A percentile compares a stretch with the other conserved stretches of the same genome.
phyloP scores from a whole-genome alignment of 345 rosid species.

The Brassica carinata region DNA sequence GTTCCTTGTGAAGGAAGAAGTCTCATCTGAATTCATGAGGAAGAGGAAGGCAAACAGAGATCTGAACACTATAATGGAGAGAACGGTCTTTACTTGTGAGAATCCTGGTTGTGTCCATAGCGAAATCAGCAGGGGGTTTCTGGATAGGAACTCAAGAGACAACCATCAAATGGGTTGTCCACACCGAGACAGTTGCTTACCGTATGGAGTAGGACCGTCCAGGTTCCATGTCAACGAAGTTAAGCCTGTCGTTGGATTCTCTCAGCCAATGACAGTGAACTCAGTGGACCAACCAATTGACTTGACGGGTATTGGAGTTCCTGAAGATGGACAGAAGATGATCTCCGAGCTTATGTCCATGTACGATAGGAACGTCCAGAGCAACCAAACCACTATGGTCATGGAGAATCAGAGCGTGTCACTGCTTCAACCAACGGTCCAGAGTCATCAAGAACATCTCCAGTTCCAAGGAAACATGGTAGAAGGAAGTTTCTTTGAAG shows the following conservation, averaged over 20 bases:
- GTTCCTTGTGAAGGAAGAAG: constrained; percentile 66
- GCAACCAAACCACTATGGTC: constrained; percentile 42
- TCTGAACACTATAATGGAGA: constrained; percentile 60
- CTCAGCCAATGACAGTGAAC: constrained; percentile 56
- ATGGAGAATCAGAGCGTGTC: constrained; percentile 47
- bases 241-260: constrained; percentile 65
- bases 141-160: constrained; percentile 74
- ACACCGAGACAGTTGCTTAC: constrained; percentile 47
- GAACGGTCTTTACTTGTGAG: constrained; percentile 72
- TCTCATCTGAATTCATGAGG: constrained; percentile 47
- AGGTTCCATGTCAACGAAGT: constrained; percentile 69
- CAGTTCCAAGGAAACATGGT: constrained; percentile 50
- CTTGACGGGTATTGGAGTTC: constrained; percentile 75
- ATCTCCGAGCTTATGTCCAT: constrained; percentile 76
- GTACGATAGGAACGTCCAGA: constrained; percentile 64
- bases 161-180: constrained; percentile 86
- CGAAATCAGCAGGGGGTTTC: constrained; percentile 65
- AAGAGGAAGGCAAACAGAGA: constrained; percentile 75
- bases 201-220: constrained; percentile 54
- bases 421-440: constrained; percentile 48
- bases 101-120: constrained; percentile 67
- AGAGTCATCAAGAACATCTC: constrained; percentile 60
- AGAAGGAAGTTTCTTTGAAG: constrained; percentile 62
- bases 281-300: constrained; percentile 52
- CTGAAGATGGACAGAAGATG: constrained; percentile 95